phyloP scores from a whole-genome alignment of 1,284 basidiomycete species.

The Rhodotorula sp. region DNA sequence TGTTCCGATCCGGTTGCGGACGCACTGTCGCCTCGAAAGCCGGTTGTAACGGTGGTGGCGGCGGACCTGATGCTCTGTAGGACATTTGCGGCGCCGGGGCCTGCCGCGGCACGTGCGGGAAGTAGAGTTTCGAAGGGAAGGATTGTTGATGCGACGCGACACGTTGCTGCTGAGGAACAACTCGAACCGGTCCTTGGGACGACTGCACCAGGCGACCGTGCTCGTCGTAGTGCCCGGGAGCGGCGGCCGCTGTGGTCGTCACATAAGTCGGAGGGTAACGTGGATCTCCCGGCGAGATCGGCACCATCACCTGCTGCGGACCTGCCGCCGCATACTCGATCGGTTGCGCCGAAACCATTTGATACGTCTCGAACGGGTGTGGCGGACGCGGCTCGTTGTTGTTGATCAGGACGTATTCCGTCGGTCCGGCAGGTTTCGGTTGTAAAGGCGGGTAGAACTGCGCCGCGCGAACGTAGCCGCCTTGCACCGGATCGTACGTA shows the following conservation, averaged over 20 bases:
- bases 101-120: constrained; percentile 22
- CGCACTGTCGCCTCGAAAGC: not conserved
- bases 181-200: not conserved
- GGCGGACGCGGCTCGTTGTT: not conserved
- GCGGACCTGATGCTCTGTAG: not conserved
- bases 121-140: constrained; percentile 27
- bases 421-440: not conserved
- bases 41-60: not conserved
- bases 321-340: not conserved
- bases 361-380: no score
- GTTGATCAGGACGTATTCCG: not conserved
- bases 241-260: not conserved
- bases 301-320: not conserved
- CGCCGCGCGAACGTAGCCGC: not conserved
- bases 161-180: not conserved
- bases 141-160: not conserved
- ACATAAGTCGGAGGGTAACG: not conserved
- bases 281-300: not conserved
- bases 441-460: not conserved
- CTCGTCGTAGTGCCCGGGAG: no score
- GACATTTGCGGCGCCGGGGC: not conserved
- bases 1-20: not conserved
- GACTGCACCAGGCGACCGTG: no score
- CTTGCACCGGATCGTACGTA: constrained; percentile 20
- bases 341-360: no score